Base-by-base conservation (phyloP, 805 yeast species). In the Saccharomycopsis oosterbeekiorum region DNA sequence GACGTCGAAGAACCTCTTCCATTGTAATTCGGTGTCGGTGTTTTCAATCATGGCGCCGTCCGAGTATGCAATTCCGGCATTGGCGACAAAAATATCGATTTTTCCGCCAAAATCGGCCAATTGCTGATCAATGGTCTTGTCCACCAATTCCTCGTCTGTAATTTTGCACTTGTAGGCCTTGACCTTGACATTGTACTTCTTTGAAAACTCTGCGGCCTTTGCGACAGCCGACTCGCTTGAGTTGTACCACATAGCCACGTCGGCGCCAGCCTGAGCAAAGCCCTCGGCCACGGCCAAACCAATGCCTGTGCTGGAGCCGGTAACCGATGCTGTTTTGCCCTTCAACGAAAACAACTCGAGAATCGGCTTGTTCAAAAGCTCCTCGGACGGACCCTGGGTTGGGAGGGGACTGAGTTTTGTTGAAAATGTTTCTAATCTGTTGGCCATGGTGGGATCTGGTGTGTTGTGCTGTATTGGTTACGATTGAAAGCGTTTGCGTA, bases 1-100 rank as follows among this genome's bases (percentile, higher is more conserved):
- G 60, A 88, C 82, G 69, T 84, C 81, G 70, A 89, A 79, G 60
- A 90, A 83, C 82, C 83, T 70, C 80, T 76, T 92, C 96, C 91
- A 68, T 83, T 84, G 47, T 36, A 53, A 34, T 59, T 75, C 74
- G 65, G 78, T 78, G 64, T 82, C 83, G 56, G 75, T 78, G 40
- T 68, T 67, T 2, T 75, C 76, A 61, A 81, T 71, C 64, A 83
- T 70, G 19, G 80, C 80, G 24, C 92, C 91, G 36, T 80, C 77
- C 24, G 83, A 79, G 96, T 96, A 89, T 15, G 90, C 84, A 56
- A 89, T 83, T 51, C 97, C 97, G 14, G 97, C 97, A 71, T 90
- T 90, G 68, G 96, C 96, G 56, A 90, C 94, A 68, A 88, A 86
- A 34, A 89, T 76, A 72, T 90, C 96, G 66, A 90, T 83, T 64